Evolutionary conservation across 257 asterid genomes (phyloP), one percentile per base, ranked within the genome.

Genomic region (Jasminum sambac): DNA sequence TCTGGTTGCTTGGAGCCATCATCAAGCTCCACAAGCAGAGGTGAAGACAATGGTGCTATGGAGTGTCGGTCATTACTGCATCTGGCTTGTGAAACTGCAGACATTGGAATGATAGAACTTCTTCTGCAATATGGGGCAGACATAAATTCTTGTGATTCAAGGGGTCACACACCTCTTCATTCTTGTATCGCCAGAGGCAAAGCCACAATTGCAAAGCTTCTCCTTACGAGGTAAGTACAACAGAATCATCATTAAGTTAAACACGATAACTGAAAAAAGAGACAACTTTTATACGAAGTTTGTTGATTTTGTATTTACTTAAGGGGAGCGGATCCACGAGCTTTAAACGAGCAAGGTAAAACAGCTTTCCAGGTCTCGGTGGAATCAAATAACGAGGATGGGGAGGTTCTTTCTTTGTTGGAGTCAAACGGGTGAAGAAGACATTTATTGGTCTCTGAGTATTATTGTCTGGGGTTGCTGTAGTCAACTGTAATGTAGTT

Each of bases 81-180:
- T 82, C 88, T 92, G 46, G 98, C 95, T 73, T 91, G 99, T 81
- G 95, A 91, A 82, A 88, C 88, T 74, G 85, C 90, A 10, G 99
- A 92, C 79, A 82, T 88, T 37, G 99, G 98, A 75, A 95, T 95
- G 99, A 77, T 95, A 30, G 99, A 95, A 80, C 95, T 95, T 71
- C 97, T 95, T 65, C 78, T 95, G 84, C 99, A 95, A 67, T 91
- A 95, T 25, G 96, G 96, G 42, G 98, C 96, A 37, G 88, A 88
- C 68, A 72, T 92, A 74, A 95, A 92, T 74, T 85, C 96, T 71
- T 67, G 73, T 42, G 97, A 92, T 83, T 87, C 89, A 11, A 82
- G 85, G 68, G 88, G 87, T 8, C 90, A 76, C 72, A 88, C 90
- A 1, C 92, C 97, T 37, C 94, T 95, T 67, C 97, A 95, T 78